Conservation (phyloP, 2,329 filamentous ascomycete genomes). For the Rutstroemia sp. region DNA sequence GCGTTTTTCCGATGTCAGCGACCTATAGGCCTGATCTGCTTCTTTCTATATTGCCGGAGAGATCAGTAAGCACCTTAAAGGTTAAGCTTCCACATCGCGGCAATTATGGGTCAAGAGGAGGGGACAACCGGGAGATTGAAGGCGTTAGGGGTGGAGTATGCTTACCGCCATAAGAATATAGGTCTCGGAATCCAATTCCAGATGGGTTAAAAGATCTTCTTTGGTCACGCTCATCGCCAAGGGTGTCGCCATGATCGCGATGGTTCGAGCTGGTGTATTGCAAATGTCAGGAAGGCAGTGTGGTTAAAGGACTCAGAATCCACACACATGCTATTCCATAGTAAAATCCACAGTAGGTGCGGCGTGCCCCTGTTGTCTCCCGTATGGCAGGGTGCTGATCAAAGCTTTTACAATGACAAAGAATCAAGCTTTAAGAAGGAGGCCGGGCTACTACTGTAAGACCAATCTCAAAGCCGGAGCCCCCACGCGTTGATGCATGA, state of each 20-base stretch:
- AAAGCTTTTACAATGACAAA: not conserved
- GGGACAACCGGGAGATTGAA: not conserved
- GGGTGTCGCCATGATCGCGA: slow-evolving; percentile 1
- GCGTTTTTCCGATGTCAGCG: slow-evolving; percentile 23
- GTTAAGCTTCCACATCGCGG: not conserved
- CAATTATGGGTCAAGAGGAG: not conserved
- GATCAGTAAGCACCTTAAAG: slow-evolving; percentile 20
- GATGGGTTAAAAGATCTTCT: slow-evolving; percentile 25
- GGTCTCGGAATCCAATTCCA: slow-evolving; percentile 21
- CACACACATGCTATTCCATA: not conserved
- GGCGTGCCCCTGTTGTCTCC: not conserved
- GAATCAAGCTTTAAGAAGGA: too few species aligned
- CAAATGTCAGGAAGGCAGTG: slow-evolving; percentile 1
- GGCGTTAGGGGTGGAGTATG: not conserved
- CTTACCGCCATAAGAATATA: slow-evolving; percentile 29
- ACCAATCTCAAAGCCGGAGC: not conserved
- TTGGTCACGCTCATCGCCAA: slow-evolving; percentile 28
- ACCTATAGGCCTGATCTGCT: slow-evolving; percentile 26
- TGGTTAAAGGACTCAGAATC: not conserved
- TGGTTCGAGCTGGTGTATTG: not conserved
- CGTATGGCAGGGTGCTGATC: not conserved
- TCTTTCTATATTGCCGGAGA: slow-evolving; percentile 24
- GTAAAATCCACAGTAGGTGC: not conserved
- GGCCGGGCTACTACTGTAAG: not conserved
- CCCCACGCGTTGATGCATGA: not conserved